These are phyloP conservation scores for Biscogniauxia mediterranea DNA, from an alignment of 2,329 filamentous ascomycete species.

Conservation along the genomic window DNA sequence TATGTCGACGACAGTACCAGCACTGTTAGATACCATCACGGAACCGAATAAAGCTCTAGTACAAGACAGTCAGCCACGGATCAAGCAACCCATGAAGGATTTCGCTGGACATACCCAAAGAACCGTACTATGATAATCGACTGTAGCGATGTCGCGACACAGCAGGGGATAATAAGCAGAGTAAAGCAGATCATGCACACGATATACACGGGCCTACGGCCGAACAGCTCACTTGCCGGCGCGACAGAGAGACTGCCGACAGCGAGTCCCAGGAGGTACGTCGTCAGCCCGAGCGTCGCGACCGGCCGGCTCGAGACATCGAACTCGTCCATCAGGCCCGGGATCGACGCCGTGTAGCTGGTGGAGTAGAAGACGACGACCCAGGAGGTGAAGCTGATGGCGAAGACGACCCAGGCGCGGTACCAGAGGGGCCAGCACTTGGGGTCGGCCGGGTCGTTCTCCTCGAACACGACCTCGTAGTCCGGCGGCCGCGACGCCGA, in stretches of 20 bases:
- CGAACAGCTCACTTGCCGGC: slow-evolving; percentile 70
- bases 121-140: slow-evolving; percentile 72
- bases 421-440: slow-evolving; percentile 62
- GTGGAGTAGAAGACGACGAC: slow-evolving; percentile 71
- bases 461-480: slow-evolving; percentile 72
- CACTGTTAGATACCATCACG: slow-evolving; percentile 79
- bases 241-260: slow-evolving; percentile 70
- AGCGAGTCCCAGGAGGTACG: slow-evolving; percentile 74
- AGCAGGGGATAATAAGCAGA: slow-evolving; percentile 70
- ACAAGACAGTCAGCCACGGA: slow-evolving; percentile 24
- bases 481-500: slow-evolving; percentile 49
- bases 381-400: slow-evolving; percentile 47
- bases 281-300: slow-evolving; percentile 74
- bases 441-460: slow-evolving; percentile 62
- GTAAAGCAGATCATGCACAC: slow-evolving; percentile 63
- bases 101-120: slow-evolving; percentile 53
- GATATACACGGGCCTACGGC: slow-evolving; percentile 67
- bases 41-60: slow-evolving; percentile 65
- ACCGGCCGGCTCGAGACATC: slow-evolving; percentile 53
- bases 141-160: slow-evolving; percentile 63
- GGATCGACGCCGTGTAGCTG: slow-evolving; percentile 71
- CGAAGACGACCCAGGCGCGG: slow-evolving; percentile 43
- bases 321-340: slow-evolving; percentile 68
- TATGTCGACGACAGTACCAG: slow-evolving; percentile 81
- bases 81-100: slow-evolving; percentile 15